These are phyloP conservation scores for Sistotremastrum niveocremeum DNA, from an alignment of 768 basidiomycete genomes.

Conservation along the genomic window DNA sequence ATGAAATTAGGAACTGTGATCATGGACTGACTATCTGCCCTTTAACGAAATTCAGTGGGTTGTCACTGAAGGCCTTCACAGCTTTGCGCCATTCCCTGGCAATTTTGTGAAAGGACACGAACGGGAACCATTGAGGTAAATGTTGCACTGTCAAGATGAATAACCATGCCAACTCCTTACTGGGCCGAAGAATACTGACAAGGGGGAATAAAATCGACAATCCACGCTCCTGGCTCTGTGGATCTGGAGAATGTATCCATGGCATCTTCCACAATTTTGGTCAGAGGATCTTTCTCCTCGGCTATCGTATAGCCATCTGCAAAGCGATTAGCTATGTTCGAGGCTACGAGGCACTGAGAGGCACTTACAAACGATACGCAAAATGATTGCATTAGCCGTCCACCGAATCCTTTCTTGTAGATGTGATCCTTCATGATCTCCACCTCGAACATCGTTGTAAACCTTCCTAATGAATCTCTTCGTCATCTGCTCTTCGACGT, in stretches of 20 bases:
- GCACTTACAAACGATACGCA: too few species aligned
- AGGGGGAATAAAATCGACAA: slow-evolving; percentile 24
- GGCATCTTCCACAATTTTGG: slow-evolving; percentile 14
- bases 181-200: slow-evolving; percentile 10
- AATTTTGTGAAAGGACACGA: slow-evolving; percentile 20
- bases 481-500: too few species aligned
- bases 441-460: too few species aligned
- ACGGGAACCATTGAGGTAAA: slow-evolving; percentile 24
- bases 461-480: too few species aligned
- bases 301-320: slow-evolving; percentile 10
- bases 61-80: not conserved
- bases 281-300: slow-evolving; percentile 12
- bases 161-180: too few species aligned
- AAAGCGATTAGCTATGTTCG: slow-evolving; percentile 8
- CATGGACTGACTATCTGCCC: slow-evolving; percentile 18
- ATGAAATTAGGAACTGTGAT: not conserved
- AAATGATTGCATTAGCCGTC: slow-evolving; percentile 10
- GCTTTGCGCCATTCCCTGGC: slow-evolving; percentile 10
- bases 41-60: slow-evolving; percentile 9
- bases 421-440: too few species aligned
- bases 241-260: slow-evolving; percentile 11
- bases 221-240: slow-evolving; percentile 21
- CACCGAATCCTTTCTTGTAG: not conserved
- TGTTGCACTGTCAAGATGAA: slow-evolving; percentile 15
- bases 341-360: too few species aligned